Evolutionary conservation across 345 rosid species (phyloP).

Genomic region (Lagerstroemia speciosa): DNA sequence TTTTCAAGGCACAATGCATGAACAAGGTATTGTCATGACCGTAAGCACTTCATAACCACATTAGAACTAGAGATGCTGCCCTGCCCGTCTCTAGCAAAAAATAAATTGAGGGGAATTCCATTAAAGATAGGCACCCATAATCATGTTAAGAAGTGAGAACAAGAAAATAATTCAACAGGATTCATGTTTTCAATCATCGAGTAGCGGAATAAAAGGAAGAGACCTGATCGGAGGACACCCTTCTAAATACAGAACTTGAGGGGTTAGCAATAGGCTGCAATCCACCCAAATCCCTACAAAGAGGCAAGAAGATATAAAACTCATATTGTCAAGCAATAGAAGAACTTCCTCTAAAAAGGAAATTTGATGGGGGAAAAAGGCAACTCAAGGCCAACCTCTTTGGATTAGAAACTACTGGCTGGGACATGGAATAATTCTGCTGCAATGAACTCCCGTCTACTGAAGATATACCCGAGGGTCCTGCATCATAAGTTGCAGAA

Average conservation of each 20-base stretch:
- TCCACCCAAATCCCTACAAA: not conserved
- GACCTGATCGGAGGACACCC: constrained; percentile 9
- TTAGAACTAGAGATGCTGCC: not conserved
- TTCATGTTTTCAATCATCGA: not conserved
- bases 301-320: not conserved
- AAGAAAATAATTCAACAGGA: not conserved
- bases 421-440: not conserved
- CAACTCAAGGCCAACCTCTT: not conserved
- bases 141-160: not conserved
- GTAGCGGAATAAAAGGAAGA: not conserved
- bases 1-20: not conserved
- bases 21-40: not conserved
- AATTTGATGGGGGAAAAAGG: not conserved
- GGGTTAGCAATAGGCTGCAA: not conserved
- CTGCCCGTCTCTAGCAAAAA: not conserved
- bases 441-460: not conserved
- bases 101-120: not conserved
- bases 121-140: not conserved
- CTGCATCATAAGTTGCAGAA: constrained; percentile 14
- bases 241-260: not conserved
- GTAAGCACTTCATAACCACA: not conserved
- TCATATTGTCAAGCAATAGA: not conserved
- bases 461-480: constrained; percentile 4
- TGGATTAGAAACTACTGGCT: not conserved
- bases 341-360: not conserved